Conservation (phyloP, 1,284 basidiomycete species). For the Boletus mariae region DNA sequence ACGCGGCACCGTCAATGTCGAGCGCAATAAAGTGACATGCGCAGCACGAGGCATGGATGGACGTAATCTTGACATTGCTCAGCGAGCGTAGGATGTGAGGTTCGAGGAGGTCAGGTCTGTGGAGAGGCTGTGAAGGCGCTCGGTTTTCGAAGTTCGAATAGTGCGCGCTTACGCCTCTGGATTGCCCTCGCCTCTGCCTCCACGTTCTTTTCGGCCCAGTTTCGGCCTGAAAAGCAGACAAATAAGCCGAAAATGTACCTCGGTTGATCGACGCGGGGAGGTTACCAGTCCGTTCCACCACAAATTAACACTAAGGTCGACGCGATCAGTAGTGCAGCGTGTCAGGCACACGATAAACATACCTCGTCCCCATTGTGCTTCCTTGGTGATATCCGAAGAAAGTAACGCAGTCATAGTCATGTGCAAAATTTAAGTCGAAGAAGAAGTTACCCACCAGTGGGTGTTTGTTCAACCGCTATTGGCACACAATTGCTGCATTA, state of each 20-base stretch:
- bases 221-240: slow-evolving; percentile 47
- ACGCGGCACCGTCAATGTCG: slow-evolving; percentile 75
- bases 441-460: slow-evolving; percentile 11
- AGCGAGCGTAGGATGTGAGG: slow-evolving; percentile 88
- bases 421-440: slow-evolving; percentile 23
- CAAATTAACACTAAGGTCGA: slow-evolving; percentile 66
- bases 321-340: slow-evolving; percentile 15
- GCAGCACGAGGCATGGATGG: slow-evolving; percentile 69
- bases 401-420: slow-evolving; percentile 29
- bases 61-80: slow-evolving; percentile 70
- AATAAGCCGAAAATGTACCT: slow-evolving; percentile 17
- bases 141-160: slow-evolving; percentile 1
- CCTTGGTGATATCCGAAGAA: slow-evolving; percentile 23
- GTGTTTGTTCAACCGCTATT: slow-evolving; percentile 17
- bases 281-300: slow-evolving; percentile 82
- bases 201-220: slow-evolving; percentile 61
- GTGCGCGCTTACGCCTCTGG: slow-evolving; percentile 37
- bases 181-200: slow-evolving; percentile 42
- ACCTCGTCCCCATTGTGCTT: slow-evolving; percentile 35
- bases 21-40: slow-evolving; percentile 75
- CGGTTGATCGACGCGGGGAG: slow-evolving; percentile 8
- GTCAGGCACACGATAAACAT: slow-evolving; percentile 13
- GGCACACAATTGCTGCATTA: slow-evolving; percentile 30
- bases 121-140: slow-evolving; percentile 2
- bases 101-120: slow-evolving; percentile 70